Evolutionary conservation across 495 filamentous ascomycete species (phyloP).

Genomic region (Bacidia gigantensis): DNA sequence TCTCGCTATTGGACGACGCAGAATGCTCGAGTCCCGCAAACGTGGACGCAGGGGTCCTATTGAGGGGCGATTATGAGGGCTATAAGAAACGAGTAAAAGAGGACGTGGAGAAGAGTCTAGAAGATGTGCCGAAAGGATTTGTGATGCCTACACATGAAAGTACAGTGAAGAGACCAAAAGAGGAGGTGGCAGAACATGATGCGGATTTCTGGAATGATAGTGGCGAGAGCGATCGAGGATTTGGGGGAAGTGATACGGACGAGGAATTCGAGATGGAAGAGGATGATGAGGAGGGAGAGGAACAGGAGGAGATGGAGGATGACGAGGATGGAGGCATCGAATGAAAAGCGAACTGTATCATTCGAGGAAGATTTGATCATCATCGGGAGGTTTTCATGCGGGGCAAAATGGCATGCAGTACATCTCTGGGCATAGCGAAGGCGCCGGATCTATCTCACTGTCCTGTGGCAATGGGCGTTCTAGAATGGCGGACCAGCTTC

Average conservation of each 20-base stretch:
- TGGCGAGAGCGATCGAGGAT: conserved; percentile 61
- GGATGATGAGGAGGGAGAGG: conserved; percentile 42
- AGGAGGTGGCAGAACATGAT: conserved; percentile 54
- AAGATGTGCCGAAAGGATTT: conserved; percentile 69
- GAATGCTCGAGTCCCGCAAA: conserved; percentile 90
- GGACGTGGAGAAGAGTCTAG: conserved; percentile 58
- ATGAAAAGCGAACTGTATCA: neutral
- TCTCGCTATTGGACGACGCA: conserved; percentile 87
- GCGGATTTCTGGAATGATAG: conserved; percentile 75
- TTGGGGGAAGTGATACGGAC: conserved; percentile 59
- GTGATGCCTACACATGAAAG: conserved; percentile 63
- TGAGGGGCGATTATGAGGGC: conserved; percentile 51
- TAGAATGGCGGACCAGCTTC: no score
- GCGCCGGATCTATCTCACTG: no score
- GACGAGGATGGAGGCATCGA: conserved; percentile 9
- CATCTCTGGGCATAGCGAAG: no score
- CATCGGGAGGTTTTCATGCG: no score
- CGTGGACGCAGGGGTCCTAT: conserved; percentile 79
- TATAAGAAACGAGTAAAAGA: conserved; percentile 58
- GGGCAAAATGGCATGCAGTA: no score
- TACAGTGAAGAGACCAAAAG: conserved; percentile 43
- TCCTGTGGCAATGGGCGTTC: no score
- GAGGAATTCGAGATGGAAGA: conserved; percentile 42
- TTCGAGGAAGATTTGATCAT: neutral
- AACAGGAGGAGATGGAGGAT: conserved; percentile 39